Evolutionary conservation across 306 rosid genomes (phyloP).

Genomic region (Dalbergia cochinchinensis): DNA sequence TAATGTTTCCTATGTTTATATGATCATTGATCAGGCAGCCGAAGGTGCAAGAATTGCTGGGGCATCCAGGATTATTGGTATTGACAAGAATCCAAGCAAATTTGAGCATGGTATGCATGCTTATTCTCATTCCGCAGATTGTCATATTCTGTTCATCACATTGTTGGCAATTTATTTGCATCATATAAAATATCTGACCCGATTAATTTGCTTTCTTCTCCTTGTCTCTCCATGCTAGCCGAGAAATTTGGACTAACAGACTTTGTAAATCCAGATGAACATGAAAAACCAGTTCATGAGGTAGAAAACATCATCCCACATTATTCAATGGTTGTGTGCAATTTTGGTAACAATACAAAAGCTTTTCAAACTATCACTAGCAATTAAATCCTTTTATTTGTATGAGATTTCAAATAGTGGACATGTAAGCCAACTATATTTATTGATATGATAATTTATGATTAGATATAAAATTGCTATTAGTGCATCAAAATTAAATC

Average conservation of each 20-base stretch:
- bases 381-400: no score
- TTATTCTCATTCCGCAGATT: neutral
- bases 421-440: no score
- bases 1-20: neutral
- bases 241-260: slow-evolving; percentile 56
- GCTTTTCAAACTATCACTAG: no score
- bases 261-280: slow-evolving; percentile 56
- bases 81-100: slow-evolving; percentile 46
- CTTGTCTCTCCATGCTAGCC: slow-evolving; percentile 37
- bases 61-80: slow-evolving; percentile 55
- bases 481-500: neutral
- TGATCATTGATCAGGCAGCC: slow-evolving; percentile 45
- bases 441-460: no score
- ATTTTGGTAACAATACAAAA: no score
- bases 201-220: neutral
- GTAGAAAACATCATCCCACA: slow-evolving; percentile 17
- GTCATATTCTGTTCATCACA: neutral
- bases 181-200: neutral
- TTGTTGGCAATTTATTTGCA: neutral
- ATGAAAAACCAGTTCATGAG: slow-evolving; percentile 55
- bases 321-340: no score
- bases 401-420: no score
- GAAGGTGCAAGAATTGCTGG: slow-evolving; percentile 61
- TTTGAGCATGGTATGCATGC: slow-evolving; percentile 44
- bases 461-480: no score